Percentiles rank a stretch among this genome's conserved stretches.
Evolutionary conservation across 176 grass and related monocot genomes (phyloP).

Genomic region (Carex pumila): DNA sequence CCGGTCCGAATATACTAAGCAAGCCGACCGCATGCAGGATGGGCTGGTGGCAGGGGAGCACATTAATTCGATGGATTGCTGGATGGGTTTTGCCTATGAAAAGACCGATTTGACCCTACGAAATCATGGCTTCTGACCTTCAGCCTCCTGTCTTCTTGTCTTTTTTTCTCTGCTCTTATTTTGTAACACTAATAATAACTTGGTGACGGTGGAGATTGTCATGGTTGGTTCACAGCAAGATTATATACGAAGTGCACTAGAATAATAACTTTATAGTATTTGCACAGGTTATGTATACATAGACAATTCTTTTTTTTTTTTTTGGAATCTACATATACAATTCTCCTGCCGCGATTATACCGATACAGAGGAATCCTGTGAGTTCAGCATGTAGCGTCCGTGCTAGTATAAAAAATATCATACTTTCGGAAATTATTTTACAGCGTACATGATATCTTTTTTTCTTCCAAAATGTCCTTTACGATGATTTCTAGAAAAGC

Average conservation of each 20-base stretch:
- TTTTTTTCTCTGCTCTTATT: background rate
- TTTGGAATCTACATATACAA: no score
- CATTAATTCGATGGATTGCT: background rate
- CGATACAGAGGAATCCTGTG: no score
- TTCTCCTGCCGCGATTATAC: no score
- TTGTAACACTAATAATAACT: background rate
- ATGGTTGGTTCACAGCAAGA: background rate
- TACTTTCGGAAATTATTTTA: no score
- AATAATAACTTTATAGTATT: no score
- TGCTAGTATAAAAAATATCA: no score
- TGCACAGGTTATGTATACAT: no score
- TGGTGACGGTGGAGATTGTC: background rate
- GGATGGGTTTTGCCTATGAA: background rate
- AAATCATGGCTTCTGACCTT: background rate
- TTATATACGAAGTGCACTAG: no score
- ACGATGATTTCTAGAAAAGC: background rate
- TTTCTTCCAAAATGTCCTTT: background rate
- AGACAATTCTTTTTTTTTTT: no score
- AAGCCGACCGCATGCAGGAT: constrained; percentile 15
- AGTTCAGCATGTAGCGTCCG: no score
- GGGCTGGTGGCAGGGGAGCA: constrained; percentile 17
- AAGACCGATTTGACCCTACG: background rate
- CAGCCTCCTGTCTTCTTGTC: background rate
- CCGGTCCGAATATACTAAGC: background rate
- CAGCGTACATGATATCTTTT: background rate